Evolutionary conservation across 108 stramenopile species (phyloP), one percentile per base, ranked within the genome.

Genomic region (Nitzschia sp.): DNA sequence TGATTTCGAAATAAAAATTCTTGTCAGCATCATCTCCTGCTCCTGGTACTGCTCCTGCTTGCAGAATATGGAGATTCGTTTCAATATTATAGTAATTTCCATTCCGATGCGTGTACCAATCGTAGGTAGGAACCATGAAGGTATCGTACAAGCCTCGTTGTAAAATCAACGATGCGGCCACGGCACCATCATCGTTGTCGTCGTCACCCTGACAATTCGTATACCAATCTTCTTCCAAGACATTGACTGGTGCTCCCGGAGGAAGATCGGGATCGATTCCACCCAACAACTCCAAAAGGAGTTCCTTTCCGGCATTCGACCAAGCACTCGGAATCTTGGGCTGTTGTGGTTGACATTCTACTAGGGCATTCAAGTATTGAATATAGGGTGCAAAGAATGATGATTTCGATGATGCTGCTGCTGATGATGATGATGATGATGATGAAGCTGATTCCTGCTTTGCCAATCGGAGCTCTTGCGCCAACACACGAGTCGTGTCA

Each of bases 301-400:
- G 30, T 27, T 46, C 64, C 26, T 77, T 53, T 66, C 65, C 65
- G 19, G 52, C 48, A 2, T 3, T n/a, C 33, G 52, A 54, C 65
- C 65, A 66, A 2, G 53, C 53, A 25, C 53, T 36, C 3, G 65
- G 65, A 53, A 66, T 54, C 15, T 54, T 3, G 2, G 16, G 25
- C 29, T 31, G 28, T n/a, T 16, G 8, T n/a, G 31, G 17, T 6
- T 8, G n/a, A n/a, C n/a, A n/a, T 17, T 52, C 27, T 50, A 15
- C 47, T 38, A 55, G 11, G 3, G 82, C 63, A 55, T 58, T 72
- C 23, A 90, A 73, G 47, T 87, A 87, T 2, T 79, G 76, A 33
- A 82, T 59, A 35, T 82, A 90, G 0, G 89, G 89, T 32, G 82
- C 89, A 44, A 72, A 86, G 19, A 71, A 59, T 34, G 83, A 84